These are phyloP conservation scores for Cotoneaster glaucophyllus DNA, from an alignment of 306 rosid genomes.

Conservation along the genomic window DNA sequence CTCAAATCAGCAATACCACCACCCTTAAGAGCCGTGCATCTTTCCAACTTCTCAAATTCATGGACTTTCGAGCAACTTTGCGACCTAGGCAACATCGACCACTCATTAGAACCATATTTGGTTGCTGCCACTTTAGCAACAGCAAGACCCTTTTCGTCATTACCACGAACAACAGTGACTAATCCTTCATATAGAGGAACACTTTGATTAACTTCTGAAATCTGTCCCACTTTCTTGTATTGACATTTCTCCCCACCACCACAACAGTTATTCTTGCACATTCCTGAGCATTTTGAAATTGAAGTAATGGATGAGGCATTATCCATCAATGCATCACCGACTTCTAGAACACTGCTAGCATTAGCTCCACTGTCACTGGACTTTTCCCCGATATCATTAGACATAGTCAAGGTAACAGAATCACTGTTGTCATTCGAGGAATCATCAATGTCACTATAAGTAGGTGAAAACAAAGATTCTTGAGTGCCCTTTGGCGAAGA, in stretches of 20 bases:
- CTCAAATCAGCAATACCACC: slow-evolving; percentile 16
- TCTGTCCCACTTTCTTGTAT: slow-evolving; percentile 9
- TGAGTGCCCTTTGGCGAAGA: slow-evolving; percentile 19
- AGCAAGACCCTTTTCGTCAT: slow-evolving; percentile 16
- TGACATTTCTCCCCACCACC: slow-evolving; percentile 15
- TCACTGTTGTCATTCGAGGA: slow-evolving; percentile 3
- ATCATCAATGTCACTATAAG: slow-evolving; percentile 14
- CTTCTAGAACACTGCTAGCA: background rate
- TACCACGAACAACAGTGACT: slow-evolving; percentile 16
- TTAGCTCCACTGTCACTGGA: slow-evolving; percentile 3
- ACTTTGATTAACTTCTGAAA: slow-evolving; percentile 15
- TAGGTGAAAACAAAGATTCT: slow-evolving; percentile 13
- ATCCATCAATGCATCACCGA: slow-evolving; percentile 24
- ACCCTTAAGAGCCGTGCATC: slow-evolving; percentile 44
- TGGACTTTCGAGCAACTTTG: slow-evolving; percentile 30
- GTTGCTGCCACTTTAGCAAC: slow-evolving; percentile 16
- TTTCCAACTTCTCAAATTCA: slow-evolving; percentile 46
- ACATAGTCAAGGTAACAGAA: slow-evolving; percentile 9
- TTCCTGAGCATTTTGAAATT: slow-evolving; percentile 1
- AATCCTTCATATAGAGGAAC: slow-evolving; percentile 19
- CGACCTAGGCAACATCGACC: slow-evolving; percentile 26
- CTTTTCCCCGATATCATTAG: slow-evolving; percentile 2
- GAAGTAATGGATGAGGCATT: slow-evolving; percentile 18
- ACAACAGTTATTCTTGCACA: slow-evolving; percentile 3
- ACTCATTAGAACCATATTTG: slow-evolving; percentile 18